Evolutionary conservation across 202 grass and related monocot species (phyloP), one percentile per base, ranked within the genome.

Genomic region (Carex sylvatica): DNA sequence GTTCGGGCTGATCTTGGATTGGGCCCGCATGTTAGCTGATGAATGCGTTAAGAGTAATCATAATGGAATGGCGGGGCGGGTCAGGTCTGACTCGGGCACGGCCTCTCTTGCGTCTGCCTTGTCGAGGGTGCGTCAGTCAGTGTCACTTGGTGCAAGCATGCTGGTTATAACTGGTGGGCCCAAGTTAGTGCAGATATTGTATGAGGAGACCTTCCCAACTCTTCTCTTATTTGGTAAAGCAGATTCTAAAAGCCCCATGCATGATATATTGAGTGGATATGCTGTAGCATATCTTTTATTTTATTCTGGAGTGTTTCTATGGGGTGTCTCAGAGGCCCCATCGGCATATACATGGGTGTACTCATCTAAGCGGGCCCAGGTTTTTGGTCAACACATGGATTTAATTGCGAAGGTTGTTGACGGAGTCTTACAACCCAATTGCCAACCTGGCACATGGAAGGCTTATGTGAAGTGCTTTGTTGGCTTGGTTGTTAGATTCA

Each of bases 351-450:
- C 80, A 53, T 87, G 60, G 44, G 72, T 90, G 30, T 90, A 90
- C 84, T 85, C 94, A 28, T 87, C 84, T 1, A 93, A 65, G 72
- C 85, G 94, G 51, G 79, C 77, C 22, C 68, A 42, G 33, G 88
- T 93, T 80, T 82, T 97, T 15, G 86, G 90, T 20, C 83, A 74
- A 53, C 94, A 97, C 65, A 80, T 97, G 87, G 89, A 91, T 14
- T 92, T 97, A 59, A 47, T 93, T 26, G 86, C 82, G 18, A 89
- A 70, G 44, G 84, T 85, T 33, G 78, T 97, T 70, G 89, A 92
- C 71, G 91, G 87, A 13, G 84, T 82, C 62, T 80, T 97, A 55
- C 73, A 90, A 36, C 89, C 93, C 44, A 87, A 86, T 1, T 97
- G 91, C 38, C 87, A 92, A 24, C 86, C 88, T 30, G 84, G 83